Conservation (phyloP, 2,329 filamentous ascomycete species). For the Talaromyces rugulosus region DNA sequence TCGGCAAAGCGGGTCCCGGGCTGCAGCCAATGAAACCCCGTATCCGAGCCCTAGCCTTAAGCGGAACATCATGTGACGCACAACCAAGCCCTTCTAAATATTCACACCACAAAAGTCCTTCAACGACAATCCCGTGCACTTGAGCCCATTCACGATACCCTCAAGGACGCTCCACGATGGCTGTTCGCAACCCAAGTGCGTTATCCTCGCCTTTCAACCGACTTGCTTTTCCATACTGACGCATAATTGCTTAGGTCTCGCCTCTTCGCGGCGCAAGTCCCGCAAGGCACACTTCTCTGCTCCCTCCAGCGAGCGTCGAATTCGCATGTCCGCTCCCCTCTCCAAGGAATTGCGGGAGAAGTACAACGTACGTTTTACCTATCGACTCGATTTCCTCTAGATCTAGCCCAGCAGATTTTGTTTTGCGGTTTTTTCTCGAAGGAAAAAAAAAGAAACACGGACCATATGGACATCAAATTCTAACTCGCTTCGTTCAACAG, state of each 20-base stretch:
- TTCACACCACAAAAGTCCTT: neutral
- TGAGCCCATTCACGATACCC: neutral
- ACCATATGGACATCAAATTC: neutral
- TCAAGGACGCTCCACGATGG: neutral
- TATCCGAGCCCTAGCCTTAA: neutral
- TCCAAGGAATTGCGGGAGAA: conserved; percentile 98
- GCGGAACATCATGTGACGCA: neutral
- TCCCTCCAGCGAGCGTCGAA: conserved; percentile 87
- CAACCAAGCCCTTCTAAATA: neutral
- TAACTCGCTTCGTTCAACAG: conserved; percentile 15
- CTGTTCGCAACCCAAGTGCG: neutral
- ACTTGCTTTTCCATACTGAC: conserved; percentile 11
- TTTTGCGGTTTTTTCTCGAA: neutral
- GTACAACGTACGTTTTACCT: conserved; percentile 73
- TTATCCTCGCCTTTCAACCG: neutral
- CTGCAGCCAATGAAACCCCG: neutral
- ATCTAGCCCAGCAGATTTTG: neutral
- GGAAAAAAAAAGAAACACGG: conserved; percentile 14
- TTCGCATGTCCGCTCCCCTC: conserved; percentile 94
- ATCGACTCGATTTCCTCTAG: neutral
- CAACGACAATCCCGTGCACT: neutral
- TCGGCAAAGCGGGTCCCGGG: neutral
- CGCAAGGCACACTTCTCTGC: conserved; percentile 98
- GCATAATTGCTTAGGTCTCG: conserved; percentile 28
- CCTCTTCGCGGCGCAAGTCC: conserved; percentile 93